Evolutionary conservation across 371 early-diverging fungal species (phyloP), one percentile per base, ranked within the genome.

Genomic region (Mortierella sp.): DNA sequence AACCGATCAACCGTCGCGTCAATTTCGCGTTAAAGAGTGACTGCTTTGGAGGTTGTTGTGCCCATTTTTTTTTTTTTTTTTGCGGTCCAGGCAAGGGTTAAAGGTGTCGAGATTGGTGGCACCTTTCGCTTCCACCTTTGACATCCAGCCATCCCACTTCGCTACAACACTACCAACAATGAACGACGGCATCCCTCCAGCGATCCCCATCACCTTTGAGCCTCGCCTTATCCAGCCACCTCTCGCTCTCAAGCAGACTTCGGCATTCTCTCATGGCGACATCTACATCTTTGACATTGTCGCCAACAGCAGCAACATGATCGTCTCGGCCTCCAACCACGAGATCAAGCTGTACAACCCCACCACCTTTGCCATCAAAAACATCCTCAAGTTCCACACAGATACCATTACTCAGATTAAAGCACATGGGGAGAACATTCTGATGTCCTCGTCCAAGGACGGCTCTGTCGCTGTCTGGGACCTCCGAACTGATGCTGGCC

Each of bases 381-480:
- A 75, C 49, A 68, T 82, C 27, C 86, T 85, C 75, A 81, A 82
- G 71, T 91, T 90, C 76, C 96, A 96, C 74, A 83, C 80, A 7
- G 85, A 90, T 35, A 89, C 88, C 74, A 91, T 96, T 44, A 90
- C 94, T 4, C 90, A 93, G 78, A 91, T 95, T 65, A 91, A 92
- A 72, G 77, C 91, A 3, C 92, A 92, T 75, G 88, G 88, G 27
- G 92, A 95, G 49, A 84, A 92, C 38, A 88, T 93, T n/a, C 75
- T 95, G 16, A 89, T 94, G 71, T 93, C 95, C 29, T 88, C 93
- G 48, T 93, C 94, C 44, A 89, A 89, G 41, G 95, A 95, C 77
- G 92, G 93, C 1, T 82, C 85, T 18, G 80, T 95, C 2, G 91
- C 91, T 12, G 86, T 93, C 10, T 96, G 96, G 96, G 97, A 97